phyloP scores from a whole-genome alignment of 352 stramenopile species.

The Phytophthora litchii region DNA sequence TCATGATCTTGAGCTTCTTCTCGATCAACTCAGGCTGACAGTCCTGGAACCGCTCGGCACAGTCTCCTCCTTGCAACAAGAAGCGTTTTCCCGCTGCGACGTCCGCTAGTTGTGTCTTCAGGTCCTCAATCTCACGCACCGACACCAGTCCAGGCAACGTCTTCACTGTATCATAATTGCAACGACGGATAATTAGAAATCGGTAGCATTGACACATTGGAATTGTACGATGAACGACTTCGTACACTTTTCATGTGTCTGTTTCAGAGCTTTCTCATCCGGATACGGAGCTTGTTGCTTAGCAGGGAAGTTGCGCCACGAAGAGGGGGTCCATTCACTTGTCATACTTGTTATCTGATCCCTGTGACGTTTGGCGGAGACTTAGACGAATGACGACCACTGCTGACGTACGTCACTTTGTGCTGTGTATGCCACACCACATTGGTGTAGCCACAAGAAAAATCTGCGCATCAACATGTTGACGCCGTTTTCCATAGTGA shows the following conservation, averaged over 20 bases:
- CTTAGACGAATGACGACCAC: conserved; percentile 32
- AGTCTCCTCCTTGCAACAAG: conserved; percentile 98
- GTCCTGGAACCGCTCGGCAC: conserved; percentile 96
- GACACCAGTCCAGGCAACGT: conserved; percentile 94
- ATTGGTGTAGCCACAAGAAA: conserved; percentile 27
- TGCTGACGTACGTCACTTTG: conserved; percentile 11
- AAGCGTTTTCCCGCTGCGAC: conserved; percentile 97
- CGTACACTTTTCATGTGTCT: conserved; percentile 77
- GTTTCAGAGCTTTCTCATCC: conserved; percentile 70
- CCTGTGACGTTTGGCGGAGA: conserved; percentile 7
- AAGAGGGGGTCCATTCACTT: conserved; percentile 63
- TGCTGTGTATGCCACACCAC: conserved; percentile 19
- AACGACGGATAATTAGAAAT: neutral
- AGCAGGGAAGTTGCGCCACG: conserved; percentile 76
- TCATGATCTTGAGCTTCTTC: conserved; percentile 95
- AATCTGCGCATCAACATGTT: conserved; percentile 29
- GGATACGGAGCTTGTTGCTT: conserved; percentile 87
- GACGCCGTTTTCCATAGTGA: conserved; percentile 13
- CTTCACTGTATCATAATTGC: conserved; percentile 54
- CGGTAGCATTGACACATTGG: conserved; percentile 1
- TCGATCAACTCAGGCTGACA: conserved; percentile 87
- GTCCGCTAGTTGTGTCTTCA: conserved; percentile 92
- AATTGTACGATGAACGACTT: conserved; percentile 15
- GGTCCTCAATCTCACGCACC: conserved; percentile 93
- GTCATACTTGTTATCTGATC: conserved; percentile 8